A percentile compares a stretch with the other conserved stretches of the same genome.
These are phyloP conservation scores for Gomphus sp. DNA, from an alignment of 1,284 basidiomycete species.

Conservation along the genomic window DNA sequence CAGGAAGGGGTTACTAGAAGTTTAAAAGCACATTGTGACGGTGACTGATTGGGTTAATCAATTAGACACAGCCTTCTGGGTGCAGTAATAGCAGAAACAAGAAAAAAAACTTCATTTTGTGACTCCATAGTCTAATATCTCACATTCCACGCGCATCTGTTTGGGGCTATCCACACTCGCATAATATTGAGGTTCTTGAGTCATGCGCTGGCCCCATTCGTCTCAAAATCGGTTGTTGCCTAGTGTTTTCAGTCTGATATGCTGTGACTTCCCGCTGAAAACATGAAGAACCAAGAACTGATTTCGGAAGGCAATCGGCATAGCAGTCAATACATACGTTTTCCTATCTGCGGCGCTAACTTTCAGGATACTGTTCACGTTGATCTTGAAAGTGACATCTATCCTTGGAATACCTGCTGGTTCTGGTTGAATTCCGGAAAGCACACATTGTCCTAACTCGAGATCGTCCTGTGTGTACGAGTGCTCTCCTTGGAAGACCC, in stretches of 20 bases:
- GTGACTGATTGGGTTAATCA: no score
- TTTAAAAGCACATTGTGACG: no score
- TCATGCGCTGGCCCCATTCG: slow-evolving; percentile 40
- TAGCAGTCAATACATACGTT: slow-evolving; percentile 36
- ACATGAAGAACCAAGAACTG: slow-evolving; percentile 16
- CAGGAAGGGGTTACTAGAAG: no score
- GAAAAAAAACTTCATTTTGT: no score
- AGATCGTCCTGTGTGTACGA: slow-evolving; percentile 97
- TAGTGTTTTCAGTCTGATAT: slow-evolving; percentile 33
- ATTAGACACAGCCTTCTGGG: no score
- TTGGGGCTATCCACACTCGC: slow-evolving; percentile 79
- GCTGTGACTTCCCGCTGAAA: slow-evolving; percentile 32
- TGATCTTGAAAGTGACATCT: slow-evolving; percentile 56
- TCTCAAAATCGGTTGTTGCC: slow-evolving; percentile 28
- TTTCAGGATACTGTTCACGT: slow-evolving; percentile 36
- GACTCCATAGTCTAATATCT: no score
- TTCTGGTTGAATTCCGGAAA: slow-evolving; percentile 54
- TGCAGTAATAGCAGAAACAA: no score
- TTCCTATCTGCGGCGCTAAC: slow-evolving; percentile 39
- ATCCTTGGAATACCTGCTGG: slow-evolving; percentile 46
- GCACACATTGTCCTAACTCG: slow-evolving; percentile 93
- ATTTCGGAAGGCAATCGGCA: background rate
- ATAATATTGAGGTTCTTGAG: slow-evolving; percentile 66
- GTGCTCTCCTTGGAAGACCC: slow-evolving; percentile 94
- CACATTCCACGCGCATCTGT: slow-evolving; percentile 61